Evolutionary conservation across 306 rosid species (phyloP), one percentile per base, ranked within the genome.

Genomic region (Pueraria montana): DNA sequence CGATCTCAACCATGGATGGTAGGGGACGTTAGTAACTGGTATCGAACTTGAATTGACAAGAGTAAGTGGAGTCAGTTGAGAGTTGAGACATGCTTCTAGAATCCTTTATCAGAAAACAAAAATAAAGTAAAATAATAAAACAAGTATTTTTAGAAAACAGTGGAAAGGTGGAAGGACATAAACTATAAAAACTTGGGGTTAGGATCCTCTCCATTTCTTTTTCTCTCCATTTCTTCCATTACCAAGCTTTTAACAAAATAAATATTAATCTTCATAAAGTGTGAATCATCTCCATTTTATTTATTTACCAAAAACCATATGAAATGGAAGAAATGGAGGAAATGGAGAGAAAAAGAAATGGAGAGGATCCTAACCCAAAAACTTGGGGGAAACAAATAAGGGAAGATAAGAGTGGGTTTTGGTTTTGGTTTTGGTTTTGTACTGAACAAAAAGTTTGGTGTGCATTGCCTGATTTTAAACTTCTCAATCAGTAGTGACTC

Each of bases 31-130:
- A 80, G 87, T 87, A 74, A 85, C 72, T 77, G 27, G 9, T 36
- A 70, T 75, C 58, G 12, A 20, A 72, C 79, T 42, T 80, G 86
- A 89, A 75, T 88, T 86, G 91, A 87, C 87, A 79, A 79, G 82
- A 85, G 86, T 63, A 69, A 85, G 89, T 87, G 85, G 92, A 87
- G 84, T 64, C 43, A 81, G 87, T 73, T 83, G 86, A 49, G 85
- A 82, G 83, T 73, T 81, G 84, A 49, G 85, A 82, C 56, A 73
- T 46, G 77, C 82, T 89, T 89, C 92, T 87, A 87, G 92, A 89
- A 87, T 5, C 26, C 85, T 75, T 83, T 80, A 16, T 61, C 18
- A n/a, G n/a, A 73, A 23, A 77, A 80, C 80, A 65, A 27, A 26
- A 73, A 17, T 48, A 55, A 11, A 59, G 5, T 11, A 61, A 69